Conservation (phyloP, 75 land plant species). For the Pseudotsuga menziesii region DNA sequence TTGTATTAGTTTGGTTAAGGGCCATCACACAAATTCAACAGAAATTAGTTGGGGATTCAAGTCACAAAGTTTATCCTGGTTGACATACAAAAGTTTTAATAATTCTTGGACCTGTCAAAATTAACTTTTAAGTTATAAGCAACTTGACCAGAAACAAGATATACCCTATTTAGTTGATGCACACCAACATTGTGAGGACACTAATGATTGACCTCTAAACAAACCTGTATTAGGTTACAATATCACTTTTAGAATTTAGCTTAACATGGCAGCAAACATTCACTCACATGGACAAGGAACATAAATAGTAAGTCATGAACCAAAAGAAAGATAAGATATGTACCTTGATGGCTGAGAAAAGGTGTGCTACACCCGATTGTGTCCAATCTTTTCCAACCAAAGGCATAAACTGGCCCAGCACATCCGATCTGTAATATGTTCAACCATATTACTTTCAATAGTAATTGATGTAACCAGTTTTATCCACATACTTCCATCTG, state of each 20-base stretch:
- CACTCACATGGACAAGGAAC: not conserved
- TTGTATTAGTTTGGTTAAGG: too few relatives aligned
- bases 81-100: too few relatives aligned
- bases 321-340: conserved; percentile 6
- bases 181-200: too few relatives aligned
- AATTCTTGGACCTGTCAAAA: too few relatives aligned
- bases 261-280: not conserved
- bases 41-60: too few relatives aligned
- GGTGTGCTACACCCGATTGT: conserved; percentile 89
- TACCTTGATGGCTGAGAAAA: conserved; percentile 98
- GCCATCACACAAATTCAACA: too few relatives aligned
- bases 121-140: too few relatives aligned
- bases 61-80: too few relatives aligned
- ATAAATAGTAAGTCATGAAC: not conserved
- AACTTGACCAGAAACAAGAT: too few relatives aligned
- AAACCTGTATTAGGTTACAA: too few relatives aligned
- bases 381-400: conserved; percentile 96
- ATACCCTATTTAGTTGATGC: too few relatives aligned
- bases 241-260: not conserved
- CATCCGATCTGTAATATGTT: conserved; percentile 75
- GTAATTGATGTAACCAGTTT: not conserved
- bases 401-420: conserved; percentile 99
- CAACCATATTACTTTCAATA: not conserved
- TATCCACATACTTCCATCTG: not conserved
- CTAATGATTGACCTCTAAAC: too few relatives aligned